These are phyloP conservation scores for Incumbomyces lentus DNA, from an alignment of 2,329 filamentous ascomycete species.

Conservation along the genomic window DNA sequence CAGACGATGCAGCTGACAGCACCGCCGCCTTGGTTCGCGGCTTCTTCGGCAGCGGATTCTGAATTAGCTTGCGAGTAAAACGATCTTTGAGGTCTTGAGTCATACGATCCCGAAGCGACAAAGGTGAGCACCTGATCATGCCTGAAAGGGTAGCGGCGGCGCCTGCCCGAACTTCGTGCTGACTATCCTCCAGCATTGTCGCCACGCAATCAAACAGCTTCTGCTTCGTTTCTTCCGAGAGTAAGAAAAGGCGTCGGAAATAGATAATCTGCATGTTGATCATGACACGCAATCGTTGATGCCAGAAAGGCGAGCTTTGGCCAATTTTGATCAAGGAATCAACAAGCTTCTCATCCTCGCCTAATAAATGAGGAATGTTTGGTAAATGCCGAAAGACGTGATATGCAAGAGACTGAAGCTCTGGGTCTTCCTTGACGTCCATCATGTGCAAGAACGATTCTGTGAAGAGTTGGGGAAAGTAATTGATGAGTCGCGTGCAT, in stretches of 20 bases:
- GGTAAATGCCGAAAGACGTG: constrained; percentile 94
- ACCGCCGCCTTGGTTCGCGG: constrained; percentile 28
- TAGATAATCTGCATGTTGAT: constrained; percentile 99
- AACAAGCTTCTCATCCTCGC: constrained; percentile 78
- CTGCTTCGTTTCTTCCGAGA: constrained; percentile 62
- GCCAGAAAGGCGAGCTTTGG: constrained; percentile 75
- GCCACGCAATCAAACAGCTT: constrained; percentile 85
- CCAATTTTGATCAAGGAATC: constrained; percentile 79
- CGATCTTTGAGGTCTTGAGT: constrained; percentile 65
- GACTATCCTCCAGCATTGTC: constrained; percentile 81
- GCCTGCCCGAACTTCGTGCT: constrained; percentile 87
- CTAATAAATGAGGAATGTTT: constrained; percentile 82
- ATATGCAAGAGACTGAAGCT: constrained; percentile 87
- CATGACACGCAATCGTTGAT: constrained; percentile 84
- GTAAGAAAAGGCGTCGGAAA: constrained; percentile 88
- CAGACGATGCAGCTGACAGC: constrained; percentile 28
- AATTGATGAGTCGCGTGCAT: constrained; percentile 78
- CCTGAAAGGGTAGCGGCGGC: constrained; percentile 88
- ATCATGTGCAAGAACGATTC: constrained; percentile 97
- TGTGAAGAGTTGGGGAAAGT: constrained; percentile 84
- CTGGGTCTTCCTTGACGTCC: constrained; percentile 97
- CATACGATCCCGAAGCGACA: constrained; percentile 64
- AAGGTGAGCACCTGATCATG: constrained; percentile 94
- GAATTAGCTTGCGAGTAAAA: constrained; percentile 66
- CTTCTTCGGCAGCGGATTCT: constrained; percentile 78